phyloP scores from a whole-genome alignment of 2,329 filamentous ascomycete genomes.

The Fusarium sp. region DNA sequence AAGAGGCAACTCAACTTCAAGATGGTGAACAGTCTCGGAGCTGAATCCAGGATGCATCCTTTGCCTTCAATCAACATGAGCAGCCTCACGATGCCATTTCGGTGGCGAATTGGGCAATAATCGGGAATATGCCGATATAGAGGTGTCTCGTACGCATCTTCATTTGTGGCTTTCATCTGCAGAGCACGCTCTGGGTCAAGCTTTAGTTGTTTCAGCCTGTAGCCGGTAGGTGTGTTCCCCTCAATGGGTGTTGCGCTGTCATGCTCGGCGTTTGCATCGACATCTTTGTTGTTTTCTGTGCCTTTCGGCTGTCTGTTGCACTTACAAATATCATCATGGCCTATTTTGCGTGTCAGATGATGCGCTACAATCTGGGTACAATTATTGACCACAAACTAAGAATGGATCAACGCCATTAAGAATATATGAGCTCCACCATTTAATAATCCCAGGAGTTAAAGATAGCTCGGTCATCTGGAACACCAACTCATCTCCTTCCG shows the following conservation, averaged over 20 bases:
- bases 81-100: constrained; percentile 70
- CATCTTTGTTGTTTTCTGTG: background rate
- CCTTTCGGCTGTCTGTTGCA: constrained; percentile 36
- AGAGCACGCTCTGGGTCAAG: constrained; percentile 20
- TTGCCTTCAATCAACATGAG: constrained; percentile 67
- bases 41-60: constrained; percentile 68
- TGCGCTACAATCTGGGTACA: background rate
- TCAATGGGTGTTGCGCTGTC: background rate
- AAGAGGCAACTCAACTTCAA: constrained; percentile 69
- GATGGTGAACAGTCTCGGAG: constrained; percentile 73
- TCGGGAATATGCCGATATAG: constrained; percentile 57
- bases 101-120: constrained; percentile 72
- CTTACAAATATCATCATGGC: constrained; percentile 54
- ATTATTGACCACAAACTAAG: constrained; percentile 37
- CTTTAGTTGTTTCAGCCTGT: background rate
- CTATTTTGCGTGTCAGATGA: constrained; percentile 25
- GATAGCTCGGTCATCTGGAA: constrained; percentile 67
- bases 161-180: constrained; percentile 34
- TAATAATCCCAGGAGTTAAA: constrained; percentile 63
- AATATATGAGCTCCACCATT: constrained; percentile 60
- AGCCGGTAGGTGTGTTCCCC: background rate
- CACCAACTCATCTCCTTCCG: constrained; percentile 70
- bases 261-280: background rate
- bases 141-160: constrained; percentile 40
- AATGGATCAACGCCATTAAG: constrained; percentile 46